phyloP scores from a whole-genome alignment of 192 early-diverging fungal genomes.

The Thamnidium elegans region DNA sequence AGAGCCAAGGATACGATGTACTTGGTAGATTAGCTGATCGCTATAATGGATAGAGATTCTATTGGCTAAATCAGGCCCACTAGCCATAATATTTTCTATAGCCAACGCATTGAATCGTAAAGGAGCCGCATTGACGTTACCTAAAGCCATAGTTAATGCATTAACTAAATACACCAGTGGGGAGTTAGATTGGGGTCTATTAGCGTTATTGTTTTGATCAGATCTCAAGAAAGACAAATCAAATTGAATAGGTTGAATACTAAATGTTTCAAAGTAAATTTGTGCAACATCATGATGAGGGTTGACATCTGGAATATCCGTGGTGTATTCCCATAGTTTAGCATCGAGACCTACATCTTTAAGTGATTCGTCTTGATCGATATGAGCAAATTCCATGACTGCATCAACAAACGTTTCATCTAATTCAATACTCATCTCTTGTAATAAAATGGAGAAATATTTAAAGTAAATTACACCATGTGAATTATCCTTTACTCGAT shows the following conservation, averaged over 20 bases:
- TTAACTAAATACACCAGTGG: conserved; percentile 69
- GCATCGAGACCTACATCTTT: conserved; percentile 22
- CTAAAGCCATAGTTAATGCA: conserved; percentile 95
- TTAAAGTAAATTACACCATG: conserved; percentile 96
- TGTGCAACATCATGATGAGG: conserved; percentile 65
- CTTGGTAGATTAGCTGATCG: conserved; percentile 85
- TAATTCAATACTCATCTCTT: conserved; percentile 92
- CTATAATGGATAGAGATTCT: conserved; percentile 84
- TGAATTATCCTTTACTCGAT: conserved; percentile 86
- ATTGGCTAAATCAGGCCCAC: conserved; percentile 68
- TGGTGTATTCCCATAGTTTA: conserved; percentile 47
- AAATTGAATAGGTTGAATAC: conserved; percentile 91
- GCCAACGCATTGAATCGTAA: conserved; percentile 85
- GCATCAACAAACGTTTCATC: conserved; percentile 91
- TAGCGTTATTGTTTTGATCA: conserved; percentile 56
- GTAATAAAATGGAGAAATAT: conserved; percentile 87
- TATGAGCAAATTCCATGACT: conserved; percentile 82
- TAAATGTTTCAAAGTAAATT: conserved; percentile 92
- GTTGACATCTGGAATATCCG: conserved; percentile 71
- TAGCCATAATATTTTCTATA: conserved; percentile 86
- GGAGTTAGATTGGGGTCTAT: conserved; percentile 47
- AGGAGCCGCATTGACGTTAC: conserved; percentile 94
- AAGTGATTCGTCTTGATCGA: conserved; percentile 65
- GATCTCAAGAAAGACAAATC: conserved; percentile 96
- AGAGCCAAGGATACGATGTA: conserved; percentile 86